Conservation (phyloP, 2,329 filamentous ascomycete species). For the Colletotrichum karsti region DNA sequence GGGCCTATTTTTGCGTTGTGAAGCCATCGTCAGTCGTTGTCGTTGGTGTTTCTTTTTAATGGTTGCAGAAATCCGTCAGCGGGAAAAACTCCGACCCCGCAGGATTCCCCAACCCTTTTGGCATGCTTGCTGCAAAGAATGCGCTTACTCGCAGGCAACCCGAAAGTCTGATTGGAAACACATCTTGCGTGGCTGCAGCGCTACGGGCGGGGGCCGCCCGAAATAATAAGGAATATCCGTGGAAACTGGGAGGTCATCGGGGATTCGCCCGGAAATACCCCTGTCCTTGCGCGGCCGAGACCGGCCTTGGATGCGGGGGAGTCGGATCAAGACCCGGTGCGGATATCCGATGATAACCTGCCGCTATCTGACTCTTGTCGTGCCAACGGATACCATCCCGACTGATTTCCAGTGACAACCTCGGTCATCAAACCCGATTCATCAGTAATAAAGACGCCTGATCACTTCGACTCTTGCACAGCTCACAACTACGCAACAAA, state of each 20-base stretch:
- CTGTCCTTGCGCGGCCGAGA: slow-evolving; percentile 25
- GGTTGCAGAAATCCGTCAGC: background rate
- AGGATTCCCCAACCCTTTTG: no score
- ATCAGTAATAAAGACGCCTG: slow-evolving; percentile 2
- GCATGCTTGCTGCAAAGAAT: background rate
- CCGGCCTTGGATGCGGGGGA: slow-evolving; percentile 27
- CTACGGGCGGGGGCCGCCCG: background rate
- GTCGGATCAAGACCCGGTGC: slow-evolving; percentile 23
- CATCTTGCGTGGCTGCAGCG: background rate
- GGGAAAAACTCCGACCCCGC: background rate
- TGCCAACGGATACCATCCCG: slow-evolving; percentile 18
- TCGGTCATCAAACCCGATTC: slow-evolving; percentile 6
- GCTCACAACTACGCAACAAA: background rate
- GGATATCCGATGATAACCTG: slow-evolving; percentile 24
- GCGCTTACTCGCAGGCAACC: background rate
- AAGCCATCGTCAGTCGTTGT: background rate
- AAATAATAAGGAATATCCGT: background rate
- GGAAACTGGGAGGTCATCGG: slow-evolving; percentile 19
- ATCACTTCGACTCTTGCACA: background rate
- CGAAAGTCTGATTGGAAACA: background rate
- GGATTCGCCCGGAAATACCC: slow-evolving; percentile 25
- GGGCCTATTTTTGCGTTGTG: background rate
- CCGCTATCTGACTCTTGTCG: slow-evolving; percentile 5
- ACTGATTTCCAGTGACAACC: background rate
- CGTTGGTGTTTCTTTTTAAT: background rate